Conservation (phyloP, 441 rosid genomes). For the Mallotus repandus region DNA sequence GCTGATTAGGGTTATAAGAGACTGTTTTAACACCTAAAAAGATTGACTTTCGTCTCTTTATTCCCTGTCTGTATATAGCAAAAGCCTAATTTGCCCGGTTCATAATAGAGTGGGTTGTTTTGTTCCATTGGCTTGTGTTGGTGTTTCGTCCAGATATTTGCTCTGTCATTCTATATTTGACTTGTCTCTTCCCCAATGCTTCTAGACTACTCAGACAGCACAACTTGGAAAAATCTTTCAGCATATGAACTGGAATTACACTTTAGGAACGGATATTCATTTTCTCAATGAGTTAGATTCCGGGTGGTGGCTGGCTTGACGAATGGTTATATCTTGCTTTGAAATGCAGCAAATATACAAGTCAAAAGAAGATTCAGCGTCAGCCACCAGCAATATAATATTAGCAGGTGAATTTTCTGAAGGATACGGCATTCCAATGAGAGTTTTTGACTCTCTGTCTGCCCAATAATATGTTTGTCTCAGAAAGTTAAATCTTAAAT, state of each 20-base stretch:
- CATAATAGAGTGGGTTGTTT: too few relatives aligned
- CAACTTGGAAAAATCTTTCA: background rate
- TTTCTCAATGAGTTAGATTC: background rate
- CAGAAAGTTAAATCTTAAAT: too few relatives aligned
- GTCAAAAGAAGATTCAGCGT: constrained; percentile 14
- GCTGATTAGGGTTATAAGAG: too few relatives aligned
- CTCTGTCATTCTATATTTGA: background rate
- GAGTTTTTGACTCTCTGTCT: background rate
- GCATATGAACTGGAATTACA: background rate
- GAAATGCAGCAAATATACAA: background rate
- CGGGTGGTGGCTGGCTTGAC: background rate
- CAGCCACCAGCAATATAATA: background rate
- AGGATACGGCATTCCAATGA: too few relatives aligned
- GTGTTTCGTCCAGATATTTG: background rate
- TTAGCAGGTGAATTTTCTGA: background rate
- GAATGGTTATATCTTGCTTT: background rate
- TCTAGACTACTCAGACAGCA: background rate
- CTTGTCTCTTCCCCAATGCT: background rate
- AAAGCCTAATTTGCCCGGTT: too few relatives aligned
- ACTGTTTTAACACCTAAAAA: too few relatives aligned
- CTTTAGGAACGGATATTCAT: background rate
- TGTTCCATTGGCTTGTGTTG: too few relatives aligned
- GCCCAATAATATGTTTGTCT: too few relatives aligned
- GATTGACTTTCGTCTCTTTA: too few relatives aligned
- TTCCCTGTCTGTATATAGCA: too few relatives aligned